phyloP scores from a whole-genome alignment of 192 early-diverging fungal genomes.

The Umbelopsis sp. region DNA sequence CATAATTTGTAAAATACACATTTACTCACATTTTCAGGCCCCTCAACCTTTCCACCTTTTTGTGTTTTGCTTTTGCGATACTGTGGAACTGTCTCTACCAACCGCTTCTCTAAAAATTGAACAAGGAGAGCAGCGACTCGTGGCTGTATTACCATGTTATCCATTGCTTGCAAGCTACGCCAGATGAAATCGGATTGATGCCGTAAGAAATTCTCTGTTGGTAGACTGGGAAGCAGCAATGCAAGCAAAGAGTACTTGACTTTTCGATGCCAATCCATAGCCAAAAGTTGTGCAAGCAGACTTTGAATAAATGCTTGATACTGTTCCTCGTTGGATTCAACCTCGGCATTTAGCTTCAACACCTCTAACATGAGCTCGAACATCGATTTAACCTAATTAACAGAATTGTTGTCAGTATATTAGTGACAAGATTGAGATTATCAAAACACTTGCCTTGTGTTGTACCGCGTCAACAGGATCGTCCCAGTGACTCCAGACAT shows the following conservation, averaged over 20 bases:
- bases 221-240: constrained; percentile 55
- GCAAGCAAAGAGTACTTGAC: constrained; percentile 79
- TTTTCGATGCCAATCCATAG: constrained; percentile 79
- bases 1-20: background rate
- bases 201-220: constrained; percentile 53
- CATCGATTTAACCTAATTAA: constrained; percentile 51
- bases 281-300: constrained; percentile 67
- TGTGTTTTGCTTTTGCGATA: constrained; percentile 8
- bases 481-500: constrained; percentile 84
- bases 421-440: background rate
- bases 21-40: background rate
- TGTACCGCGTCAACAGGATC: constrained; percentile 84
- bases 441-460: constrained; percentile 51
- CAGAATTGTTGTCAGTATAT: background rate
- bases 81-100: constrained; percentile 32
- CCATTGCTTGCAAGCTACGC: constrained; percentile 61
- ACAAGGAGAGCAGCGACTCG: constrained; percentile 47
- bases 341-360: constrained; percentile 39
- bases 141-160: constrained; percentile 54
- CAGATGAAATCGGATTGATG: constrained; percentile 64
- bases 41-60: constrained; percentile 2
- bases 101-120: constrained; percentile 38
- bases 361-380: constrained; percentile 73
- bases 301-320: constrained; percentile 52
- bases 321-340: constrained; percentile 22